Conservation (phyloP, 441 rosid species). For the Theobroma grandiflorum region DNA sequence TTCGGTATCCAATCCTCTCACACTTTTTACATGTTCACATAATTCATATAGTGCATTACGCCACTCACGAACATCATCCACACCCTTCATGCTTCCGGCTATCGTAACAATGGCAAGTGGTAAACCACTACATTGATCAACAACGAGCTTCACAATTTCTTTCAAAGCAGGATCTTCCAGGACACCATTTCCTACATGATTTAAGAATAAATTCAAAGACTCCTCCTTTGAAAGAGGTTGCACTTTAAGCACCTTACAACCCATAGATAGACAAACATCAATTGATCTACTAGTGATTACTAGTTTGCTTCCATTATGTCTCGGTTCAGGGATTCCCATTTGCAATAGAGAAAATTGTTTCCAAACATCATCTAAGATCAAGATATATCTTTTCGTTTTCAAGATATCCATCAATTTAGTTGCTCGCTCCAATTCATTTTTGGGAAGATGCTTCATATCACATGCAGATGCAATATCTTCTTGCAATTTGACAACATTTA, state of each 20-base stretch:
- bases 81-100: slow-evolving; percentile 46
- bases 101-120: slow-evolving; percentile 56
- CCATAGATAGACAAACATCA: slow-evolving; percentile 46
- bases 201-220: slow-evolving; percentile 51
- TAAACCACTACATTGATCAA: slow-evolving; percentile 56
- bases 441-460: slow-evolving; percentile 29
- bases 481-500: slow-evolving; percentile 45
- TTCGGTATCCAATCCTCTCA: slow-evolving; percentile 22
- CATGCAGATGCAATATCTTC: slow-evolving; percentile 32
- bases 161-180: slow-evolving; percentile 34
- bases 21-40: slow-evolving; percentile 28
- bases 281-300: slow-evolving; percentile 52
- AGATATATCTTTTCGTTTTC: slow-evolving; percentile 41
- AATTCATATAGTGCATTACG: slow-evolving; percentile 43
- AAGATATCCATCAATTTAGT: slow-evolving; percentile 43
- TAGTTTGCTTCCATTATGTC: slow-evolving; percentile 44
- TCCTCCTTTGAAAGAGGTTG: slow-evolving; percentile 42
- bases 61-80: background rate
- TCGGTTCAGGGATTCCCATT: slow-evolving; percentile 52
- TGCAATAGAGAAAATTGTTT: slow-evolving; percentile 46
- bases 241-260: slow-evolving; percentile 47
- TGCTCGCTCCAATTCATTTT: slow-evolving; percentile 11
- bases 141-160: slow-evolving; percentile 40
- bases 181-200: slow-evolving; percentile 32
- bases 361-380: slow-evolving; percentile 59